Percentiles rank a stretch among this genome's conserved stretches.
Evolutionary conservation across 768 basidiomycete species (phyloP).

Genomic region (Mycena metata): DNA sequence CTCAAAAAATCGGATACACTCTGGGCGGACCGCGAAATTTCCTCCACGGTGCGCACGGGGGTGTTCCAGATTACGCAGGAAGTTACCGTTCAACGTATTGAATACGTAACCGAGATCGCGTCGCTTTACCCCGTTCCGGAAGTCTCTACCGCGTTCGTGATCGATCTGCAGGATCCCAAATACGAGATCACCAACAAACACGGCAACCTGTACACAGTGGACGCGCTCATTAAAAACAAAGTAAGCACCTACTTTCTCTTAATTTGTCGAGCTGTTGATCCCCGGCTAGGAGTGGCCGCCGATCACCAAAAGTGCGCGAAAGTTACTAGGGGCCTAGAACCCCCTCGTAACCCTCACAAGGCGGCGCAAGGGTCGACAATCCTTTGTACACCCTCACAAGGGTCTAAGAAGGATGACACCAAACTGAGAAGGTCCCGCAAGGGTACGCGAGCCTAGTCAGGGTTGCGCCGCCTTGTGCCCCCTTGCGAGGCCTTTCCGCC

Average conservation of each 20-base stretch:
- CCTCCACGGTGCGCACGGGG: slow-evolving; percentile 4
- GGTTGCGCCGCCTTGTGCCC: too few relatives aligned
- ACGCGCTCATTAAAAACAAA: slow-evolving; percentile 41
- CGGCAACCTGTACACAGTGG: slow-evolving; percentile 27
- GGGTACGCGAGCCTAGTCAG: too few relatives aligned
- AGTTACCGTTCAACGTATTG: slow-evolving; percentile 32
- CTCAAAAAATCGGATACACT: slow-evolving; percentile 4
- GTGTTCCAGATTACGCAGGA: slow-evolving; percentile 25
- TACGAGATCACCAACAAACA: slow-evolving; percentile 31
- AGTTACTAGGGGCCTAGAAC: too few relatives aligned
- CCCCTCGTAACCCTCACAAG: too few relatives aligned
- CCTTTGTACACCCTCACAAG: too few relatives aligned
- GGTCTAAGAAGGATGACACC: too few relatives aligned
- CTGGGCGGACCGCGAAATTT: slow-evolving; percentile 2
- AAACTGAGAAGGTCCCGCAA: too few relatives aligned
- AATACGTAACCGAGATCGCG: slow-evolving; percentile 27
- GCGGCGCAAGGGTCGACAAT: too few relatives aligned
- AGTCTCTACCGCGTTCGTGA: slow-evolving; percentile 28
- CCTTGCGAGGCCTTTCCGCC: too few relatives aligned
- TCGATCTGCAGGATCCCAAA: slow-evolving; percentile 36
- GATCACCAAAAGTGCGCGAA: too few relatives aligned
- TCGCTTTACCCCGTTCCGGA: slow-evolving; percentile 36
- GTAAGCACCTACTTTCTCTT: slow-evolving; percentile 5
- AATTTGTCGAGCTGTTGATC: neutral
- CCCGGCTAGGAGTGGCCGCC: too few relatives aligned